Conservation (phyloP, 805 yeast species). For the Wickerhamomyces subpelliculosus region DNA sequence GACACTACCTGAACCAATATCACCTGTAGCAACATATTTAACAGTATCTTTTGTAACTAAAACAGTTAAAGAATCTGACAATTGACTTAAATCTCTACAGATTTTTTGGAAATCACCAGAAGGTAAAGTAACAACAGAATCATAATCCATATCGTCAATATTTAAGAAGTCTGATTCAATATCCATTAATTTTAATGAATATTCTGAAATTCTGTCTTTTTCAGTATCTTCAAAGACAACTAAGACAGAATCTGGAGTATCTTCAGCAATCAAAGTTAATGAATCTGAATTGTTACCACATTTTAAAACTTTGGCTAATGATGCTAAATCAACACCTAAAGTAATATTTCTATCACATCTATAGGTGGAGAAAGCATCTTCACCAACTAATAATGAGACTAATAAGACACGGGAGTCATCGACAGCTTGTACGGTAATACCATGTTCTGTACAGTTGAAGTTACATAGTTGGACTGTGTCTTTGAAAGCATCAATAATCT, state of each 20-base stretch:
- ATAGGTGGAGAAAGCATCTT: slow-evolving; percentile 82
- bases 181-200: slow-evolving; percentile 87
- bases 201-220: slow-evolving; percentile 90
- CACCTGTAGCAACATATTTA: slow-evolving; percentile 86
- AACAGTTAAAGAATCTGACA: slow-evolving; percentile 83
- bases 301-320: slow-evolving; percentile 81
- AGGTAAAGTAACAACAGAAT: slow-evolving; percentile 82
- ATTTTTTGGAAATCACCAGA: slow-evolving; percentile 82
- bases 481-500: slow-evolving; percentile 86
- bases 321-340: slow-evolving; percentile 82
- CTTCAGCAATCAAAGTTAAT: slow-evolving; percentile 85
- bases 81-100: slow-evolving; percentile 77
- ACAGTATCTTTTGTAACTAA: slow-evolving; percentile 88
- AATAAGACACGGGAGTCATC: slow-evolving; percentile 94
- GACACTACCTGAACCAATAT: slow-evolving; percentile 81
- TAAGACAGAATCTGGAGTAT: slow-evolving; percentile 70
- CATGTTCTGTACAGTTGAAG: slow-evolving; percentile 93
- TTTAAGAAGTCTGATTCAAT: slow-evolving; percentile 91
- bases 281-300: slow-evolving; percentile 89
- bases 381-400: slow-evolving; percentile 81
- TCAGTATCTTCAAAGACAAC: slow-evolving; percentile 86
- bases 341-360: slow-evolving; percentile 94
- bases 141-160: slow-evolving; percentile 91
- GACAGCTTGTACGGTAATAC: slow-evolving; percentile 94
- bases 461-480: slow-evolving; percentile 94